Percentiles rank a stretch among this genome's conserved stretches.
Conservation (phyloP, 2,329 filamentous ascomycete genomes). For the Curvularia spicifera region DNA sequence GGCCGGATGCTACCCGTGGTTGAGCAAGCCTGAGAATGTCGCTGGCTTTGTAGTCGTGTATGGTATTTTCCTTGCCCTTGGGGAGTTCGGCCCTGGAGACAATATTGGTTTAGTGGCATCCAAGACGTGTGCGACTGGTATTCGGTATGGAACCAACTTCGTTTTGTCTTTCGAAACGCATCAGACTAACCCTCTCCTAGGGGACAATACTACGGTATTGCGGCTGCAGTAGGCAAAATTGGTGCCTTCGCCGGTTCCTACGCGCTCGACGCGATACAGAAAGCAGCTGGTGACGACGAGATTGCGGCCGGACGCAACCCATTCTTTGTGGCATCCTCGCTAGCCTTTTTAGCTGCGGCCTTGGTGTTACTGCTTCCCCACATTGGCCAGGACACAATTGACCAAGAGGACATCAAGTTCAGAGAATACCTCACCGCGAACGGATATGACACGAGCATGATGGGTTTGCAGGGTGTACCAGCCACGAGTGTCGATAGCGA, state of each 20-base stretch:
- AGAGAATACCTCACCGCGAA: constrained; percentile 72
- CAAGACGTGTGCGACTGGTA: constrained; percentile 85
- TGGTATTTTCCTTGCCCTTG: constrained; percentile 76
- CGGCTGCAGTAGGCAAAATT: constrained; percentile 75
- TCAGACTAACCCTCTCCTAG: constrained; percentile 44
- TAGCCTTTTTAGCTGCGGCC: constrained; percentile 75
- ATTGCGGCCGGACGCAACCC: constrained; percentile 76
- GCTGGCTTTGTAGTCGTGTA: constrained; percentile 81
- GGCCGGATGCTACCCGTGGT: constrained; percentile 75
- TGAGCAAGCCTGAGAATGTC: constrained; percentile 71
- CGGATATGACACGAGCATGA: constrained; percentile 74
- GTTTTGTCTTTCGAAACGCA: neutral
- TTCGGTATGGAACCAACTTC: constrained; percentile 54
- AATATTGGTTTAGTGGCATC: constrained; percentile 88
- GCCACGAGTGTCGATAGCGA: constrained; percentile 23
- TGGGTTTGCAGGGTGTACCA: constrained; percentile 52
- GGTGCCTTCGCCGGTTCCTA: constrained; percentile 87
- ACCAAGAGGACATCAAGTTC: constrained; percentile 77
- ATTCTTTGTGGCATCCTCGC: constrained; percentile 80
- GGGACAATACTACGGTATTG: constrained; percentile 75
- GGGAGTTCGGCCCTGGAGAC: constrained; percentile 85
- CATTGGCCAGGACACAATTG: constrained; percentile 84
- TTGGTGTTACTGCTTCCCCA: constrained; percentile 73
- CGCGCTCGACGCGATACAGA: constrained; percentile 71
- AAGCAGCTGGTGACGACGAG: constrained; percentile 42